Base-by-base conservation (phyloP, 129 eudicot species). In the Tagetes erecta region DNA sequence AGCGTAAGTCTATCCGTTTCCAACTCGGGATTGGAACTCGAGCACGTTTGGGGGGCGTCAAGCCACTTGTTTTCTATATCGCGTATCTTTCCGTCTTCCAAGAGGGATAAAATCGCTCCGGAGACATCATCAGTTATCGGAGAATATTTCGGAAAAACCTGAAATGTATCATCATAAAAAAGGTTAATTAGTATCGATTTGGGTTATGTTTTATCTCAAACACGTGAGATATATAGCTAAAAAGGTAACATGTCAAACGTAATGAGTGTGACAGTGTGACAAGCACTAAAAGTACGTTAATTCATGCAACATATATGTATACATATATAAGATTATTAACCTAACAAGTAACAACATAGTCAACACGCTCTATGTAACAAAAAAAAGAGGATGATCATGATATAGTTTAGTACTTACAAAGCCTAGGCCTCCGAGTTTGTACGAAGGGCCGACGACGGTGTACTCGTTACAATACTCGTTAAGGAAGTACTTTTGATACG, bases 111-210 rank as follows among this genome's bases (percentile, higher is more conserved):
- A 50, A 87, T 87, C 37, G 92, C 88, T 64, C 73, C 80, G 0
- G 92, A 84, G 38, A 84, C 83, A 72, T 87, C 87, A 10, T 62
- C 51, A 4, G 86, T 76, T 73, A 87, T 76, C 3, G 89, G 92
- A 58, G 92, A 87, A 37, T 84, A 85, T 73, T 84, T 87, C 0
- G 80, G 82, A 62, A 87, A 87, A 39, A 84, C 88, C 88, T 87
- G 68, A 68, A 64, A 74, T 6, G 63, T 71, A 64, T 8, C 63
- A 64, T 12, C 37, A 33, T 64, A 64, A 64, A 76, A 67, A 8
- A 62, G 3, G 0, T 44, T 9, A 11, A 13, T 35, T 31, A 9
- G 40, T 3, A 33, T 20, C 5, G 52, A 8, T 47, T 11, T 47
- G 13, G 31, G 58, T 51, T 51, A 57, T 0, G 39, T 2, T 57